These are phyloP conservation scores for Artemisia tridentata DNA, from an alignment of 129 eudicot genomes.

Conservation along the genomic window DNA sequence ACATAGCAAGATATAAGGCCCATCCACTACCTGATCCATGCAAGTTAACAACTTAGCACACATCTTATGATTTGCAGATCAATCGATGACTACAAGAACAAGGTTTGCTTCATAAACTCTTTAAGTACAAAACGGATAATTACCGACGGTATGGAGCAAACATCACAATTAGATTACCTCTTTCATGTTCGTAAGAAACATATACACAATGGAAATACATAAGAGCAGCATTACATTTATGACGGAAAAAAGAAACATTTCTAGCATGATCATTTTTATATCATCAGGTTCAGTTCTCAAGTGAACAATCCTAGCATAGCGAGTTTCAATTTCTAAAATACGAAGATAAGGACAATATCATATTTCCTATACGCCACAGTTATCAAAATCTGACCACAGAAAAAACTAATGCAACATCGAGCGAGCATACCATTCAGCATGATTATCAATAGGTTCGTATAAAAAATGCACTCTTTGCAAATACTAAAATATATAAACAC, in stretches of 20 bases:
- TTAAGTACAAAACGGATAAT: not conserved
- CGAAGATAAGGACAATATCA: not conserved
- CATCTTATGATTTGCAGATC: not conserved
- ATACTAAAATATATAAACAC: no score
- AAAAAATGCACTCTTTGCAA: no score
- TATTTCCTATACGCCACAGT: not conserved
- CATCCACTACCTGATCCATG: not conserved
- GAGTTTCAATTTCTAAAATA: not conserved
- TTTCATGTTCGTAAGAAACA: not conserved
- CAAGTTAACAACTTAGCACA: no score
- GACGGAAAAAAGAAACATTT: not conserved
- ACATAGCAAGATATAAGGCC: not conserved
- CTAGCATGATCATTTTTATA: not conserved
- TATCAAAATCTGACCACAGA: not conserved
- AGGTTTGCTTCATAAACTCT: not conserved
- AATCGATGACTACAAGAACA: not conserved
- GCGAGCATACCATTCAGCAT: not conserved
- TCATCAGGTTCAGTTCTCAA: not conserved
- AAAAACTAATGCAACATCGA: not conserved
- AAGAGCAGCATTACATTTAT: not conserved
- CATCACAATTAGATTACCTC: conserved; percentile 8
- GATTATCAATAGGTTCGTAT: not conserved
- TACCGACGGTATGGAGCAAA: not conserved
- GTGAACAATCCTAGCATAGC: not conserved
- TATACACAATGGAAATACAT: not conserved